phyloP scores from a whole-genome alignment of 352 stramenopile species.

The Globisporangium okanoganense region DNA sequence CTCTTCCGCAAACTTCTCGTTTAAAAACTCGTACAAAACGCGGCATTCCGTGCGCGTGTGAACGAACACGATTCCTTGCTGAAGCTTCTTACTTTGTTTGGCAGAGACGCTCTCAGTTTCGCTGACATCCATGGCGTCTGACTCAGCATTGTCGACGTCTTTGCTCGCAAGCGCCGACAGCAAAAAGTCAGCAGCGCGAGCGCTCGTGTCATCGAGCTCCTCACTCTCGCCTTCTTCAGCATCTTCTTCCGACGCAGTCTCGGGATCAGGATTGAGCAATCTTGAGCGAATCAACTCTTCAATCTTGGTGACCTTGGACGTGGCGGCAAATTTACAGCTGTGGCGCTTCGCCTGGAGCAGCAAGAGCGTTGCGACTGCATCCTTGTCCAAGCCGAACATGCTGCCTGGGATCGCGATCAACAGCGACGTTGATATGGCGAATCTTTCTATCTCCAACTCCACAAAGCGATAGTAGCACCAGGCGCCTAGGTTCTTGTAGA shows the following conservation, averaged over 20 bases:
- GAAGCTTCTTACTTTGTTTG: neutral
- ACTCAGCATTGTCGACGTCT: neutral
- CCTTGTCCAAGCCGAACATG: constrained; percentile 51
- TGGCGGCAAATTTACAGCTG: constrained; percentile 45
- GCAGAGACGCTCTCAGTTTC: neutral
- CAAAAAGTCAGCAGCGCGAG: constrained; percentile 1
- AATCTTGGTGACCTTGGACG: constrained; percentile 50
- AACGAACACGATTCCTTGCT: constrained; percentile 86
- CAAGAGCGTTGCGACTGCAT: constrained; percentile 51
- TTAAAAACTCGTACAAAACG: constrained; percentile 75
- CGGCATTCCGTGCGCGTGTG: constrained; percentile 77
- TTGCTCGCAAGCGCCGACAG: neutral
- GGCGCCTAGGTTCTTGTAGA: constrained; percentile 59
- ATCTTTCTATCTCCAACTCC: constrained; percentile 66
- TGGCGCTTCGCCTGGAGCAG: constrained; percentile 34
- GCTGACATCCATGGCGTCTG: neutral
- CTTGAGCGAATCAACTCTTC: constrained; percentile 41
- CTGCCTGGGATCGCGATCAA: constrained; percentile 47
- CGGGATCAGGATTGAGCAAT: constrained; percentile 25
- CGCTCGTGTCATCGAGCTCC: neutral
- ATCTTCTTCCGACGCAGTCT: constrained; percentile 17
- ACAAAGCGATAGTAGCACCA: constrained; percentile 79
- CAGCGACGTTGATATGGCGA: constrained; percentile 48
- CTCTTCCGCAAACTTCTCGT: constrained; percentile 41
- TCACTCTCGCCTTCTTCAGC: constrained; percentile 24